Base-by-base conservation (phyloP, 2,329 filamentous ascomycete genomes). In the Colletotrichum tofieldiae region DNA sequence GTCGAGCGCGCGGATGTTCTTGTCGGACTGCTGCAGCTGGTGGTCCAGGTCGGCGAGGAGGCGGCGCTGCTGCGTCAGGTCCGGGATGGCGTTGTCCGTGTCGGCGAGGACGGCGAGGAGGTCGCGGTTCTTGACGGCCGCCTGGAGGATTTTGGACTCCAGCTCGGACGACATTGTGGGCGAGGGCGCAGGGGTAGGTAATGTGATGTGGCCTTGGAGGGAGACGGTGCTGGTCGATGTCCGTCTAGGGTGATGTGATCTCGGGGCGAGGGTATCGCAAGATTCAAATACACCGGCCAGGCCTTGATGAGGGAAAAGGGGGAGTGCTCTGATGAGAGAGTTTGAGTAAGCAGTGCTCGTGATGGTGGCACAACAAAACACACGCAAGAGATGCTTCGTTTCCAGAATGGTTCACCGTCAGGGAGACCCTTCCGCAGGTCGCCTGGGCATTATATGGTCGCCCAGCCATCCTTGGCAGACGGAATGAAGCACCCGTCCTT, bases 81-180 rank as follows among this genome's bases (percentile, higher is more conserved):
- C 81, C 0, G 85, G 81, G 1, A 78, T 74, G 0, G 87, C 87
- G 75, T 88, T 83, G 74, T 88, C 84, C 1, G 87, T 88, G 61
- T 86, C 79, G 26, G 83, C 78, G 35, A 91, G 82, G 16, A 83
- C 83, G 43, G 78, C 74, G 9, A 89, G 81, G 3, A 90, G 82
- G 47, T 84, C 79, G 4, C 71, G 77, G 75, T 88, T 86, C 49
- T 80, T 80, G 12, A 80, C 77, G 0, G 82, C 80, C 4, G 85
- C 83, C 8, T 81, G 77, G 54, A 78, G 78, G 71, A 88, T 84
- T 59, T 79, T 80, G 54, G 78, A 74, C 61, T 81, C 78, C 43
- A 83, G 76, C 23, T 77, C 74, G 9, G 77, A 26, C 52, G 52
- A 64, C 56, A 45, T 52, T 45, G 43, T 39, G 41, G 35, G 18